These are phyloP conservation scores for Melampsora abietis-canadensis DNA, from an alignment of 1,284 basidiomycete species.

Conservation along the genomic window DNA sequence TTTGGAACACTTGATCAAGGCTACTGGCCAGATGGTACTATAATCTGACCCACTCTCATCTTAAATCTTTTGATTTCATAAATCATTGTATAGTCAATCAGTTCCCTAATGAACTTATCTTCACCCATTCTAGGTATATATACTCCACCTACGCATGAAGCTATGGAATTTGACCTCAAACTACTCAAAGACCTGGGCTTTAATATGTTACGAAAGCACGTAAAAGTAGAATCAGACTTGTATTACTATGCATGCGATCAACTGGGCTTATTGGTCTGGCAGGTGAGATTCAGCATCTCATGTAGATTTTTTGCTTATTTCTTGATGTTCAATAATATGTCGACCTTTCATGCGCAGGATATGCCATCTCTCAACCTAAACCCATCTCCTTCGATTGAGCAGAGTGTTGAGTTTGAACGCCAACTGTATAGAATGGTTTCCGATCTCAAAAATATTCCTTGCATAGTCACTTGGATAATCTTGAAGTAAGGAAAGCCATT, in stretches of 20 bases:
- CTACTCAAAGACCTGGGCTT: slow-evolving; percentile 41
- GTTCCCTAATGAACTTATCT: too few species aligned
- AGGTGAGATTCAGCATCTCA: not conserved
- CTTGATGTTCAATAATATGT: too few species aligned
- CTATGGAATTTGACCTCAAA: slow-evolving; percentile 39
- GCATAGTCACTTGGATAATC: slow-evolving; percentile 23
- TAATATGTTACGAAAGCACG: slow-evolving; percentile 44
- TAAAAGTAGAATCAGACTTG: slow-evolving; percentile 43
- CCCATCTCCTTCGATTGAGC: slow-evolving; percentile 9
- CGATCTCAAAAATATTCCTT: slow-evolving; percentile 7
- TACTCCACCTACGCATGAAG: slow-evolving; percentile 42
- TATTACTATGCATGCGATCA: slow-evolving; percentile 38
- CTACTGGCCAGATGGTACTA: slow-evolving; percentile 42
- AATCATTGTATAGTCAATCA: too few species aligned
- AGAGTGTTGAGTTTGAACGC: slow-evolving; percentile 24
- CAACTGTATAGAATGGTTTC: slow-evolving; percentile 19
- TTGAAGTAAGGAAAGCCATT: slow-evolving; percentile 16
- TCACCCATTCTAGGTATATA: slow-evolving; percentile 13
- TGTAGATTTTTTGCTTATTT: too few species aligned
- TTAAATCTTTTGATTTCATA: too few species aligned
- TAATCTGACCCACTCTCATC: too few species aligned
- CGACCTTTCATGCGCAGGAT: not conserved
- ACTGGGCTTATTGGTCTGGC: slow-evolving; percentile 39
- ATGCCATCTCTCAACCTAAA: slow-evolving; percentile 3
- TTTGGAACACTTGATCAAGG: slow-evolving; percentile 43